A percentile compares a stretch with the other conserved stretches of the same genome.
These are phyloP conservation scores for Copromyces sp. DNA, from an alignment of 495 filamentous ascomycete genomes.

Conservation along the genomic window DNA sequence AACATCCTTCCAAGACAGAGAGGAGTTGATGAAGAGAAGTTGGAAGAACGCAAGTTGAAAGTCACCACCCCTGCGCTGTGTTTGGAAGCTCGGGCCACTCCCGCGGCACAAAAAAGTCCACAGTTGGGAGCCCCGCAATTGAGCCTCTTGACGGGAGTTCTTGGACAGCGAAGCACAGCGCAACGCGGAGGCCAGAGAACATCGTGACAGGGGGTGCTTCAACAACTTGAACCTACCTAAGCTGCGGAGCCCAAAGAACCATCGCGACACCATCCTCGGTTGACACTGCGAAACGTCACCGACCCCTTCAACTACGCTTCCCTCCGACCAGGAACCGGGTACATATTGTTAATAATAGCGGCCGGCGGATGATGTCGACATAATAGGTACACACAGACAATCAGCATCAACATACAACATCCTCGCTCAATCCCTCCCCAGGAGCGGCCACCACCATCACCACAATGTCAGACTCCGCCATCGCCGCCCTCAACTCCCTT, in stretches of 20 bases:
- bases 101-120: not conserved
- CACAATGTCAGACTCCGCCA: slow-evolving; percentile 33
- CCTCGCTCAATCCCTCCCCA: not conserved
- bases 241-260: not conserved
- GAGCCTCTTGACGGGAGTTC: not conserved
- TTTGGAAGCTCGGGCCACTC: not conserved
- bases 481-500: slow-evolving; percentile 40
- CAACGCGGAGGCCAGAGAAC: not conserved
- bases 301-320: not conserved
- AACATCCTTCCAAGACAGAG: not conserved
- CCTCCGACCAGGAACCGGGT: not conserved
- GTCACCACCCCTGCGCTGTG: not conserved
- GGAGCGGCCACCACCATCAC: slow-evolving; percentile 3
- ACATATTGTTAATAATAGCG: not conserved
- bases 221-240: not conserved
- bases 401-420: not conserved
- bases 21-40: not conserved
- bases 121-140: not conserved
- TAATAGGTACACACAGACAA: not conserved
- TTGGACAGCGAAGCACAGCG: not conserved
- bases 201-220: not conserved
- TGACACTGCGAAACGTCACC: not conserved
- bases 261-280: not conserved
- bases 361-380: not conserved
- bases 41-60: not conserved